Conservation (phyloP, 2,329 filamentous ascomycete species). For the Venturia aucupariae region DNA sequence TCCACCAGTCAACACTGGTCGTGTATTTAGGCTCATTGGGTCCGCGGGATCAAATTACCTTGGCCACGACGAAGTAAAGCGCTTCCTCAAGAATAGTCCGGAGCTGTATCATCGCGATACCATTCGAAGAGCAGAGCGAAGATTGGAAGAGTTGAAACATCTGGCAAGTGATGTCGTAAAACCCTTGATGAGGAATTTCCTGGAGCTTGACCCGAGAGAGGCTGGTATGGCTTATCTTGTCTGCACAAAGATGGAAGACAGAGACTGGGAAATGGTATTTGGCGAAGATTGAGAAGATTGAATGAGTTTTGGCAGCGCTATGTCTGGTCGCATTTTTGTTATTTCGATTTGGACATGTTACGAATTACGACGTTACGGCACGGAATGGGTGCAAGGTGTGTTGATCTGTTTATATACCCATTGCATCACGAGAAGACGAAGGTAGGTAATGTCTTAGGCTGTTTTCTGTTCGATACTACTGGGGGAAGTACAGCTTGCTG, state of each 20-base stretch:
- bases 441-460: background rate
- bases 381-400: slow-evolving; percentile 7
- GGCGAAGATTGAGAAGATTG: slow-evolving; percentile 10
- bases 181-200: slow-evolving; percentile 74
- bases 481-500: background rate
- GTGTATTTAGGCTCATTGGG: slow-evolving; percentile 70
- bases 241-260: slow-evolving; percentile 52
- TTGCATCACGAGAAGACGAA: background rate
- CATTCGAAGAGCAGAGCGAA: slow-evolving; percentile 71
- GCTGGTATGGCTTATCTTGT: slow-evolving; percentile 52
- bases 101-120: slow-evolving; percentile 83
- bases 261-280: slow-evolving; percentile 52
- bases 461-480: background rate
- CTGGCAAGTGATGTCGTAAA: slow-evolving; percentile 74
- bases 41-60: slow-evolving; percentile 58
- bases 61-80: slow-evolving; percentile 77
- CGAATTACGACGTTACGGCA: slow-evolving; percentile 3
- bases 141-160: slow-evolving; percentile 80
- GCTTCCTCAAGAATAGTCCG: slow-evolving; percentile 74
- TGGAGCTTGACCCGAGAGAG: slow-evolving; percentile 63
- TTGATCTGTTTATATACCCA: slow-evolving; percentile 7
- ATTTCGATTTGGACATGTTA: slow-evolving; percentile 1
- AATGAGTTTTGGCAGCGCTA: background rate
- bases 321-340: background rate
- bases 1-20: slow-evolving; percentile 46